These are phyloP conservation scores for Phycomyces nitens DNA, from an alignment of 192 early-diverging fungal species.

Conservation along the genomic window DNA sequence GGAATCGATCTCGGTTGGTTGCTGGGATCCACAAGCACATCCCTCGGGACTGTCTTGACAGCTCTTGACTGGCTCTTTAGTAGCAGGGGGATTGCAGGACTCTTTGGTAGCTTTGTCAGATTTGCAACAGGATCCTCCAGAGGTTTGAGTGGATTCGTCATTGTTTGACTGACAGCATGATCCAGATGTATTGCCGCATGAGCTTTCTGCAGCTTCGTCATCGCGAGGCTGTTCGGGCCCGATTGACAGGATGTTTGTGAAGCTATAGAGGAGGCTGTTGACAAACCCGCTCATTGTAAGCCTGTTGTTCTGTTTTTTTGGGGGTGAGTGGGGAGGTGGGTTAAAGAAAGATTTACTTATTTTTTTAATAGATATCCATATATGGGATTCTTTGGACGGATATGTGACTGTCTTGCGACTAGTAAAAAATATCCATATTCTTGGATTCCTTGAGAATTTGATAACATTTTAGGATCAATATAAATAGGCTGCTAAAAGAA, in stretches of 20 bases:
- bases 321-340: too few species aligned
- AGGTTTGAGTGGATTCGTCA: too few species aligned
- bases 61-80: neutral
- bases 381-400: too few species aligned
- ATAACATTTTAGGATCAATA: too few species aligned
- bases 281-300: conserved; percentile 24
- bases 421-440: too few species aligned
- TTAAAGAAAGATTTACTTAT: too few species aligned
- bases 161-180: neutral
- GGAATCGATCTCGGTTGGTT: conserved; percentile 24
- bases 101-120: conserved; percentile 5
- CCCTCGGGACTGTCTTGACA: neutral
- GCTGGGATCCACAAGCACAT: conserved; percentile 5
- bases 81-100: neutral
- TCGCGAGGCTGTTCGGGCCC: conserved; percentile 18
- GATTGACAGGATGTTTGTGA: conserved; percentile 25
- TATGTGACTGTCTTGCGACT: too few species aligned
- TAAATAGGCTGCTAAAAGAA: too few species aligned
- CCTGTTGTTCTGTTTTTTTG: neutral
- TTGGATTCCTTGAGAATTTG: too few species aligned
- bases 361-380: too few species aligned
- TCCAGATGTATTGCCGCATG: neutral
- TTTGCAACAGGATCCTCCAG: conserved; percentile 6
- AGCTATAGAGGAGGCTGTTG: conserved; percentile 22
- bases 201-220: neutral